These are phyloP conservation scores for Smallanthus sonchifolius DNA, from an alignment of 129 eudicot species.

Conservation along the genomic window DNA sequence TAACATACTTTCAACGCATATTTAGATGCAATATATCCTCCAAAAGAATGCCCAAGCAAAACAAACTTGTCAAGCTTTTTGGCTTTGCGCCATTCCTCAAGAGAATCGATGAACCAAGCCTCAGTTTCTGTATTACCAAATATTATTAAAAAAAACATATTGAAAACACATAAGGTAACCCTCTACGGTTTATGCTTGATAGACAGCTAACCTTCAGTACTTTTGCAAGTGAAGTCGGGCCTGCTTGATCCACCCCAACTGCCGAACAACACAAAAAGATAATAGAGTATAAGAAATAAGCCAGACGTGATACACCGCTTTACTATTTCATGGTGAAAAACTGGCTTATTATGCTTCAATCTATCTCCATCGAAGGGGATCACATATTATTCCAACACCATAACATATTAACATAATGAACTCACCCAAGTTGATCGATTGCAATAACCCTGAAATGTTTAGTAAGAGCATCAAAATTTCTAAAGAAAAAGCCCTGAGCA, in stretches of 20 bases:
- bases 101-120: constrained; percentile 77
- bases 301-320: background rate
- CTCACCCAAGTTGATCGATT: constrained; percentile 95
- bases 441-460: constrained; percentile 82
- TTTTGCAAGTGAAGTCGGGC: constrained; percentile 96
- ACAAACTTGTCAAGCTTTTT: constrained; percentile 67
- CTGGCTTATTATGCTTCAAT: background rate
- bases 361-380: background rate
- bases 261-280: constrained; percentile 29
- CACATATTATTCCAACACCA: background rate
- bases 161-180: background rate
- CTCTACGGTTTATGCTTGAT: background rate
- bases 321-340: background rate
- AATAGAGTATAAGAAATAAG: background rate
- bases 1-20: constrained; percentile 57
- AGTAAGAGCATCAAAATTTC: constrained; percentile 84
- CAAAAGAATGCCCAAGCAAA: constrained; percentile 84
- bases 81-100: constrained; percentile 88
- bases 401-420: background rate
- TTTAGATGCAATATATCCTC: constrained; percentile 77
- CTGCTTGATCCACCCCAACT: constrained; percentile 99
- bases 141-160: background rate
- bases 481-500: constrained; percentile 95
- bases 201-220: constrained; percentile 77
- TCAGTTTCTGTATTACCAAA: constrained; percentile 57